Evolutionary conservation across 495 filamentous ascomycete genomes (phyloP).

Genomic region (Entonaema liquescens): DNA sequence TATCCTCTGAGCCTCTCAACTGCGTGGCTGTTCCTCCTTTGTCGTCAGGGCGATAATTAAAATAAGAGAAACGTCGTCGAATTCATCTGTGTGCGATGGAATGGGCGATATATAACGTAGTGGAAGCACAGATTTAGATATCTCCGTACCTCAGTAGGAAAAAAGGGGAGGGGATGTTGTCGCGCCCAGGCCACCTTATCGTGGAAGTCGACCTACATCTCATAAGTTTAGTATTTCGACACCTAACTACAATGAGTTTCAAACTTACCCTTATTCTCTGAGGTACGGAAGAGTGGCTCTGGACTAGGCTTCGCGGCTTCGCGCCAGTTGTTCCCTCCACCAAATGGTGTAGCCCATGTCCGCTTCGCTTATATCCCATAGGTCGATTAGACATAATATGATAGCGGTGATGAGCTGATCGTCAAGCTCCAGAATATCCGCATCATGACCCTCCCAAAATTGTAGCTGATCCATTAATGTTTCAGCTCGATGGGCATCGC

Average conservation of each 20-base stretch:
- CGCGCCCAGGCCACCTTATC: background rate
- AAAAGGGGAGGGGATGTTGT: background rate
- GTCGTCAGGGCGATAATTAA: background rate
- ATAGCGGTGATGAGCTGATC: background rate
- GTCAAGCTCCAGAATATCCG: slow-evolving; percentile 1
- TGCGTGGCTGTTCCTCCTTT: background rate
- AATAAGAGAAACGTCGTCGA: background rate
- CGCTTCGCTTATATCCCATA: slow-evolving; percentile 1
- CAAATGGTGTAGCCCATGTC: background rate
- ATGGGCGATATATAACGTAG: background rate
- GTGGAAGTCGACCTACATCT: background rate
- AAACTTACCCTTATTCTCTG: background rate
- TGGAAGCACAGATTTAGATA: background rate
- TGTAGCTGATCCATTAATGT: background rate
- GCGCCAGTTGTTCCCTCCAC: too few species aligned
- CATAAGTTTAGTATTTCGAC: background rate
- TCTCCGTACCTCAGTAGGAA: background rate
- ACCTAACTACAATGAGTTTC: background rate
- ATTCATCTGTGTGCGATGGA: background rate
- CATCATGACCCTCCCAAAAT: background rate
- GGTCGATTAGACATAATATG: slow-evolving; percentile 1
- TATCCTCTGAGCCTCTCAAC: background rate
- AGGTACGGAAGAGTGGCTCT: background rate
- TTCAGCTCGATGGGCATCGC: background rate
- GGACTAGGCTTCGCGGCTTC: background rate